A percentile compares a stretch with the other conserved stretches of the same genome.
Evolutionary conservation across 2,329 filamentous ascomycete species (phyloP).

Genomic region (Monosporascus sp.): DNA sequence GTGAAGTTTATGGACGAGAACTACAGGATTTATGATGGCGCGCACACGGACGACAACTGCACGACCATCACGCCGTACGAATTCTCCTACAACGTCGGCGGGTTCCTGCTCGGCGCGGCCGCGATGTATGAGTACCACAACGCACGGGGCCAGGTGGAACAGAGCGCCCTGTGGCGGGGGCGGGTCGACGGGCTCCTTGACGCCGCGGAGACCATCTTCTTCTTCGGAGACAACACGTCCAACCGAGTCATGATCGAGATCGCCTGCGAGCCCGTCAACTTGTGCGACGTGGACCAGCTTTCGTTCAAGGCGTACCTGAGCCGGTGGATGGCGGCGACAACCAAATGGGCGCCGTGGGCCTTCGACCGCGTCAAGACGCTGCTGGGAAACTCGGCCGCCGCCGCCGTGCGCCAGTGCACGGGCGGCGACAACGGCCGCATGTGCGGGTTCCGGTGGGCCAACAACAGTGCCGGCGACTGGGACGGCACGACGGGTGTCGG

Average conservation of each 20-base stretch:
- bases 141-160: conserved; percentile 11
- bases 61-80: conserved; percentile 53
- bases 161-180: conserved; percentile 48
- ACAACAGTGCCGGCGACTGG: conserved; percentile 38
- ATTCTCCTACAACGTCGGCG: conserved; percentile 66
- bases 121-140: conserved; percentile 62
- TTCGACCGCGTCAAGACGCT: conserved; percentile 45
- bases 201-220: conserved; percentile 50
- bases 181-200: conserved; percentile 52
- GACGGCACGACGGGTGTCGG: conserved; percentile 59
- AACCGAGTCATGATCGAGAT: conserved; percentile 54
- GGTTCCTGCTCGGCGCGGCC: conserved; percentile 59
- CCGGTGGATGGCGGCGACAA: conserved; percentile 56
- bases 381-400: conserved; percentile 49
- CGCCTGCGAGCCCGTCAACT: conserved; percentile 56
- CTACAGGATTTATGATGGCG: conserved; percentile 60
- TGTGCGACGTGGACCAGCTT: conserved; percentile 57
- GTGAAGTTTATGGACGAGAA: conserved; percentile 54
- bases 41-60: conserved; percentile 52
- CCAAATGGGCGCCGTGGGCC: conserved; percentile 59
- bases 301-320: conserved; percentile 61
- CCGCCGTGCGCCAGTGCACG: conserved; percentile 51
- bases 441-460: conserved; percentile 57
- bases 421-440: conserved; percentile 51
- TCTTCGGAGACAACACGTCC: conserved; percentile 39